Evolutionary conservation across 2,329 filamentous ascomycete species (phyloP).

Genomic region (Hypoxylon sp.): DNA sequence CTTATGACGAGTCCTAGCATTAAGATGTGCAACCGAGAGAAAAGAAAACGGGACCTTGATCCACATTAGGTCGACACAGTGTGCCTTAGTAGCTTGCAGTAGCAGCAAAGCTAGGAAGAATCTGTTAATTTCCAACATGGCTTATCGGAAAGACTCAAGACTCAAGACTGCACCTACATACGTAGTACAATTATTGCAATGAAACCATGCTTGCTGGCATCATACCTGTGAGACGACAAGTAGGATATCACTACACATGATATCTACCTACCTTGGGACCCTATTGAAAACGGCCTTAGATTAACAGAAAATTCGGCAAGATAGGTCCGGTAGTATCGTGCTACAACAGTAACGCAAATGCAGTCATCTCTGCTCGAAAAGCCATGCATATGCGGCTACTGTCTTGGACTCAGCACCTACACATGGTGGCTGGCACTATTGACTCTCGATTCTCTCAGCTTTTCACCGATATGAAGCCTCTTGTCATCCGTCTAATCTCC

Average conservation of each 20-base stretch:
- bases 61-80: conserved; percentile 25
- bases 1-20: conserved; percentile 9
- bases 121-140: neutral
- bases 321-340: conserved; percentile 14
- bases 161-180: neutral
- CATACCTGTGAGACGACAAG: conserved; percentile 2
- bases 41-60: conserved; percentile 19
- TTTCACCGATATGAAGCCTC: conserved; percentile 24
- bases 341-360: conserved; percentile 9
- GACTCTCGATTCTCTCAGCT: conserved; percentile 27
- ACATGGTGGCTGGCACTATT: conserved; percentile 25
- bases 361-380: neutral
- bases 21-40: conserved; percentile 1
- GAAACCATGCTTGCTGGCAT: conserved; percentile 12
- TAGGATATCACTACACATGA: neutral
- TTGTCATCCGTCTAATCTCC: conserved; percentile 1
- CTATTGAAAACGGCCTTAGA: conserved; percentile 20
- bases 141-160: neutral
- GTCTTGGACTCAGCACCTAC: conserved; percentile 5
- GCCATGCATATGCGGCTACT: neutral
- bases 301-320: conserved; percentile 19
- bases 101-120: neutral
- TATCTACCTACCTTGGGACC: neutral
- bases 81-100: neutral
- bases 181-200: neutral